Base-by-base conservation (phyloP, 2,329 filamentous ascomycete genomes). In the Ophiosphaerella herpotricha region DNA sequence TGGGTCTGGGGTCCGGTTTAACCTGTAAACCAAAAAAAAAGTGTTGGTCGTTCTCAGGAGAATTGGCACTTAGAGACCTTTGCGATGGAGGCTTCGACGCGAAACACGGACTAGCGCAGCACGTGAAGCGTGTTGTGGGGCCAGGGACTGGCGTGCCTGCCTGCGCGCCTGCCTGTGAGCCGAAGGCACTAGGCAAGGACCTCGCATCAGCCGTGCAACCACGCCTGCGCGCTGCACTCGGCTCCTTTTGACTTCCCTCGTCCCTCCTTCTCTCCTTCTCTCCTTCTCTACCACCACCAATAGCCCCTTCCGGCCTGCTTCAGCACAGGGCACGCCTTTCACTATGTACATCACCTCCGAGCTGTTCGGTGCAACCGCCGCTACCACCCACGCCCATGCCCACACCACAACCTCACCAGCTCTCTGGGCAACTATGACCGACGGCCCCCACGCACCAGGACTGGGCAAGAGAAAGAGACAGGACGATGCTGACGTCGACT, bases 321-420 rank as follows among this genome's bases (percentile, higher is more conserved):
- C 21, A 39, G 18, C 21, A 11, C 16, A 13, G 4, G 45, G 35
- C 37, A 46, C 53, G 40, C 52, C 50, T 49, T 37, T 51, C 51
- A 50, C 51, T 42, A 72, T 73, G 70, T 73, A 71, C 48, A 73
- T 73, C 45, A 73, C 70, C 21, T 58, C 67, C n/a, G 64, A 70
- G 26, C 64, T 73, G 13, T 73, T 73, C 50, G 59, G 63, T 18
- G 55, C 61, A 26, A 51, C 55, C 16, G 43, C 53, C 26, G 31
- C 48, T 43, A 40, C 53, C 29, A 35, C 48, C 41, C 57, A 59
- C 50, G 18, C 18, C 18, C 18, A 21, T 5, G 18, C 18, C 18
- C 18, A 21, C 31, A 35, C 42, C 2, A 34, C 53, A 29, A 29
- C 26, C 26, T 29, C 26, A 29, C 11, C 26, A 31, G 54, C 46